Conservation (phyloP, 2,329 filamentous ascomycete species). For the Fusarium nurragi region DNA sequence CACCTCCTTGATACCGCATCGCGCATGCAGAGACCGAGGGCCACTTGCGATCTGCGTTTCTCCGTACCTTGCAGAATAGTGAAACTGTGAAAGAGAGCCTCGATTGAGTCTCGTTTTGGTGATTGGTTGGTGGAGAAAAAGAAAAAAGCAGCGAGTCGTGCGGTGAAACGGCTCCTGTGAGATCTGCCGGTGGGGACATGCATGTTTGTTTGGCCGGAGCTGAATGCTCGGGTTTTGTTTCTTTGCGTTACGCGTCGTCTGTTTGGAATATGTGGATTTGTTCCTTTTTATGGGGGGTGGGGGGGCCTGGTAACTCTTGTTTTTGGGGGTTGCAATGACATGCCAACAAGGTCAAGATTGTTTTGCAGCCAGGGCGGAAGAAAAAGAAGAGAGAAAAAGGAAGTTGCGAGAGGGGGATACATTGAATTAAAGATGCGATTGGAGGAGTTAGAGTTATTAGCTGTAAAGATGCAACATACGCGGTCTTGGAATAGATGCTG, state of each 20-base stretch:
- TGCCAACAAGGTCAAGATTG: neutral
- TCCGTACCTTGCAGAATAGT: neutral
- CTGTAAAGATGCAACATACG: neutral
- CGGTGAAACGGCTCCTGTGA: slow-evolving; percentile 25
- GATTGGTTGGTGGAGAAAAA: slow-evolving; percentile 25
- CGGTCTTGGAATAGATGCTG: neutral
- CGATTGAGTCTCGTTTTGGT: neutral
- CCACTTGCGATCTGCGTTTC: slow-evolving; percentile 7
- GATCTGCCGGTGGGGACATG: slow-evolving; percentile 15
- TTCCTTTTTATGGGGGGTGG: slow-evolving; percentile 8
- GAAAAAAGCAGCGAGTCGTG: neutral
- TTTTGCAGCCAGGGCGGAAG: neutral
- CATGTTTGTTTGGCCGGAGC: slow-evolving; percentile 14
- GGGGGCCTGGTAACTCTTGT: neutral
- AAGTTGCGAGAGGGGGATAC: no score
- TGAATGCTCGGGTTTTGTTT: slow-evolving; percentile 2
- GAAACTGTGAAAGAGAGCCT: neutral
- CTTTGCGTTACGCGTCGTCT: slow-evolving; percentile 23
- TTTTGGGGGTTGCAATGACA: neutral
- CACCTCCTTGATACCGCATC: slow-evolving; percentile 3
- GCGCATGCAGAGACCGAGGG: neutral
- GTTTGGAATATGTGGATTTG: slow-evolving; percentile 17
- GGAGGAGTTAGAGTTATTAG: neutral
- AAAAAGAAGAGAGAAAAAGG: neutral
- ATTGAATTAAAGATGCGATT: neutral